Base-by-base conservation (phyloP, 129 eudicot genomes). In the Cynara cardunculus region DNA sequence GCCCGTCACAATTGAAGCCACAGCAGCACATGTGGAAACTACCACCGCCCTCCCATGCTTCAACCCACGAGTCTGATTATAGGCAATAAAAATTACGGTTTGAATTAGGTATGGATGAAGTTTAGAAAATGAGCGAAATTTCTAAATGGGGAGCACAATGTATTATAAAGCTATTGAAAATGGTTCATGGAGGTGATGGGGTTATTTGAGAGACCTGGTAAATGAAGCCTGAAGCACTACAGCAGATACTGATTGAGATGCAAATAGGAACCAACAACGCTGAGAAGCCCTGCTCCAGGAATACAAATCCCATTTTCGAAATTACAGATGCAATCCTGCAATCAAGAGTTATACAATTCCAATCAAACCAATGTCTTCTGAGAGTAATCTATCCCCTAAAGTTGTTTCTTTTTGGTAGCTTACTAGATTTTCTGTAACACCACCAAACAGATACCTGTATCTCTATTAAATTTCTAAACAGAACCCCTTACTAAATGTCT, bases 41-140 rank as follows among this genome's bases (percentile, higher is more conserved):
- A 95, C 99, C 83, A 95, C 91, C 44, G 99, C 99, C 83, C 99
- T 86, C 35, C 99, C 99, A 73, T 95, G 97, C 89, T 95, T 95
- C 88, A 95, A 85, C 28, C 99, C 99, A 34, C 94, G 89, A 9
- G 99, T 95, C 99, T 94, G 83, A 28, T 81, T 71, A 71, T 81
- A 74, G 59, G 14, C 69, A 66, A 14, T 39, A 37, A 34, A 71
- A 11, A 71, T 35, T 71, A 41, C 9, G 16, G 10, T 27, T 65
- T 25, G 2, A 83, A 72, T 35, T 37, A 24, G 11, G n/a, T 12
- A 4, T 0, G 16, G 3, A 24, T 73, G 4, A 41, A 4, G 16
- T 37, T 28, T 2, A 37, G 31, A 12, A 41, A 30, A 12, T 71
- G 46, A 16, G 21, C 34, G 28, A 56, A 41, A 56, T 18, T 49